phyloP scores from a whole-genome alignment of 352 stramenopile species.

The Globisporangium viniferum region DNA sequence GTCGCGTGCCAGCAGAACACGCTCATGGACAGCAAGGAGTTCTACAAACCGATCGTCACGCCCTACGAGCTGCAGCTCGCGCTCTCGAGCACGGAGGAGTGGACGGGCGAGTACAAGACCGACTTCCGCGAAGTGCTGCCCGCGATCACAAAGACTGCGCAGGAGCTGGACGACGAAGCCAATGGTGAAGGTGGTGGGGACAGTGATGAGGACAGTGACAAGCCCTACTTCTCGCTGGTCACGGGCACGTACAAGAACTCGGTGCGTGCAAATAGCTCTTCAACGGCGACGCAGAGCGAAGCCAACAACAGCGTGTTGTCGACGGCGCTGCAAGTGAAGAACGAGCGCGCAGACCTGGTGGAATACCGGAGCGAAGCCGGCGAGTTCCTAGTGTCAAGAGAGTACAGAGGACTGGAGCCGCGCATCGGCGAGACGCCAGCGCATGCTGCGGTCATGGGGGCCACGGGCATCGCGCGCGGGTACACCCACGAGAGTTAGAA shows the following conservation, averaged over 20 bases:
- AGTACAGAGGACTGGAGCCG: constrained; percentile 81
- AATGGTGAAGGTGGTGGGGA: constrained; percentile 21
- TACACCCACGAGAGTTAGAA: constrained; percentile 59
- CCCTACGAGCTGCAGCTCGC: constrained; percentile 94
- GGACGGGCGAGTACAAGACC: constrained; percentile 84
- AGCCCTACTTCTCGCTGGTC: constrained; percentile 81
- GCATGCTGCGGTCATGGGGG: constrained; percentile 71
- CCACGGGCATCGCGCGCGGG: constrained; percentile 68
- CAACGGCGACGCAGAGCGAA: constrained; percentile 3
- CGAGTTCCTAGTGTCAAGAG: constrained; percentile 64
- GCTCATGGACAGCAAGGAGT: constrained; percentile 91
- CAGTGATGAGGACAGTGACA: constrained; percentile 39
- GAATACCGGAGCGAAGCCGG: constrained; percentile 70
- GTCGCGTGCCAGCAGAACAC: constrained; percentile 95
- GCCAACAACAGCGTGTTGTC: constrained; percentile 20
- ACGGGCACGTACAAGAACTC: constrained; percentile 70
- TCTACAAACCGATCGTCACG: constrained; percentile 92
- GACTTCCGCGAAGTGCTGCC: constrained; percentile 82
- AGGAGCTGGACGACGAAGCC: constrained; percentile 27
- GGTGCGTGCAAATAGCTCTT: constrained; percentile 13
- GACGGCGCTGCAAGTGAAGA: constrained; percentile 51
- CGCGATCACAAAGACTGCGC: constrained; percentile 35
- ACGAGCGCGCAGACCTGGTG: constrained; percentile 50
- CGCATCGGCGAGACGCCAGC: constrained; percentile 76
- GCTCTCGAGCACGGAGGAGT: constrained; percentile 82